Evolutionary conservation across 2,329 filamentous ascomycete genomes (phyloP), one percentile per base, ranked within the genome.

Genomic region (Colletotrichum caudatum): DNA sequence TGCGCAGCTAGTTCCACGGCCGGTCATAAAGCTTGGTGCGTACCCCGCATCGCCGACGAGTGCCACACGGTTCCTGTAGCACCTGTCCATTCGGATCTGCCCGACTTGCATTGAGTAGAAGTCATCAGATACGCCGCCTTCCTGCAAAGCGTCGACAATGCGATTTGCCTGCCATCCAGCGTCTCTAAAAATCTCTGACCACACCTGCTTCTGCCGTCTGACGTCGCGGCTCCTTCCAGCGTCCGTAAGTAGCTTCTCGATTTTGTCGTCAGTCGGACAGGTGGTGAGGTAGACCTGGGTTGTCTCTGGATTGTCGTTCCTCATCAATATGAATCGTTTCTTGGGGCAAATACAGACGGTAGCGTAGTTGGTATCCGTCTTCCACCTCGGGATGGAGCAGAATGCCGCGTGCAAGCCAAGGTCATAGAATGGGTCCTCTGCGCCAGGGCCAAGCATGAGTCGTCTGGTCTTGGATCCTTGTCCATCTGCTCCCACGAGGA

Each of bases 401-500:
- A 81, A 82, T 1, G 75, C 79, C 11, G 75, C 61, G 56, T 78
- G 78, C 18, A 78, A 8, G 1, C 75, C 76, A 1, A 81, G 74
- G 0, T 76, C 74, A 4, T 75, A 35, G n/a, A 79, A 73, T 0
- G 74, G 73, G 12, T 81, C 65, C 20, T 63, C 51, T 26, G 73
- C 56, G 20, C 75, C 75, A 0, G 76, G 48, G 3, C 76, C 78
- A 0, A 85, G 74, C 73, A 86, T 82, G 60, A 81, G 80, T 58
- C 77, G 82, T 23, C 87, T 82, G 2, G 84, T 84, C 39, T 81
- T 82, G 0, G 87, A 90, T 6, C 83, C 80, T 54, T 86, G 82
- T 0, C 89, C 89, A 69, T 90, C 88, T 3, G 88, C 87, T 7
- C 85, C 87, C 53, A 90, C 83, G 0, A 90, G 73, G 0, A 90